Evolutionary conservation across 345 rosid genomes (phyloP), one percentile per base, ranked within the genome.

Genomic region (Brassica incana): DNA sequence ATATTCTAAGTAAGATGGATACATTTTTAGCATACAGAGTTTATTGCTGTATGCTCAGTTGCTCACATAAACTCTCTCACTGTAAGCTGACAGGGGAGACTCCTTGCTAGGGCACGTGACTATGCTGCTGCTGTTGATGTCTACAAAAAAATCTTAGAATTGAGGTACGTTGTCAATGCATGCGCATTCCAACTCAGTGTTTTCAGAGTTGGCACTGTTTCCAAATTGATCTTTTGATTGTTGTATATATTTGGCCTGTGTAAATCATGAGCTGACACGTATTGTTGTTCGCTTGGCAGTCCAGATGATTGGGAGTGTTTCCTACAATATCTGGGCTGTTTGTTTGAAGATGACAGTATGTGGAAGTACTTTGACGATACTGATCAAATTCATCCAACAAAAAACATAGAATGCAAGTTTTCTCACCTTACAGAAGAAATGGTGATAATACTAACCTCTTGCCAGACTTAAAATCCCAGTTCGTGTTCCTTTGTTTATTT

Each of bases 271-370:
- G 71, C 63, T 81, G 66, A 82, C 86, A 76, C 82, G 29, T 81
- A 54, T 45, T 82, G 69, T 16, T 16, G 18, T 84, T 83, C 25
- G 23, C 80, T 81, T 81, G 87, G 82, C 93, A 93, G 99, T 89
- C 94, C 96, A 85, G 99, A 95, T 85, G 99, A 95, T 81, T 91
- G 98, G 98, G 94, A 93, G 84, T 89, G 91, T 87, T 93, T 93
- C 86, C 88, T 89, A 71, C 92, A 93, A 74, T 95, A 90, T 88
- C 88, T 95, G 58, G 90, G 90, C 81, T 95, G 99, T 83, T 84
- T 95, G 86, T 87, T 95, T 76, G 96, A 88, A 87, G 98, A 95
- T 85, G 89, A 85, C 59, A 88, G 90, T 78, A 78, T 90, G 85
- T 89, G 89, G 95, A 76, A 82, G 65, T 74, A 48, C 71, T 87